Percentiles rank a stretch among this genome's conserved stretches.
These are phyloP conservation scores for Xylaria sp. DNA, from an alignment of 2,329 filamentous ascomycete genomes.

Conservation along the genomic window DNA sequence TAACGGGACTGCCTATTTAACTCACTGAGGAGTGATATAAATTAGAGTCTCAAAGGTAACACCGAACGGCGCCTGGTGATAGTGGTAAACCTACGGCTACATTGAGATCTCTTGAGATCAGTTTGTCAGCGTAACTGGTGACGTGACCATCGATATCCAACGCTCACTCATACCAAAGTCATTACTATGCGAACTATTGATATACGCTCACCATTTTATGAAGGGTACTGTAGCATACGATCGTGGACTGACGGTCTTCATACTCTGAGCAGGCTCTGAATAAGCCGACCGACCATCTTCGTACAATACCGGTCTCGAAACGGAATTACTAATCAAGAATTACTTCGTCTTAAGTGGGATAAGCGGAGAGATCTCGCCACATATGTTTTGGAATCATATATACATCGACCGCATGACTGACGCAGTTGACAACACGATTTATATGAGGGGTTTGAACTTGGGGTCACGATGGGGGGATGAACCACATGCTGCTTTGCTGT, in stretches of 20 bases:
- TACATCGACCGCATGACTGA: constrained; percentile 5
- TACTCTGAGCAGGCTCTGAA: not conserved
- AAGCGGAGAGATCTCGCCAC: not conserved
- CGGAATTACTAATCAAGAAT: too few relatives aligned
- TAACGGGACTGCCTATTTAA: not conserved
- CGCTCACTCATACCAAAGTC: not conserved
- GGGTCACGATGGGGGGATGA: not conserved
- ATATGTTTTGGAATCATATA: too few relatives aligned
- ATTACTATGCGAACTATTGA: not conserved
- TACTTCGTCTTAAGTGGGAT: not conserved
- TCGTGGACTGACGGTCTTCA: too few relatives aligned
- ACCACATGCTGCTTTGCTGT: not conserved
- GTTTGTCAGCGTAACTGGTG: not conserved
- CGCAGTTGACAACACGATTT: not conserved
- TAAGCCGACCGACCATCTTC: not conserved
- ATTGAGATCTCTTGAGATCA: not conserved
- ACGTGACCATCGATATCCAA: not conserved
- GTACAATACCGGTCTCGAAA: not conserved
- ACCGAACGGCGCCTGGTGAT: not conserved
- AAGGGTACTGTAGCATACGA: too few relatives aligned
- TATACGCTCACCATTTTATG: not conserved
- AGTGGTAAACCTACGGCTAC: not conserved
- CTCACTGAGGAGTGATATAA: not conserved
- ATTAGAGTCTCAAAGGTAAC: too few relatives aligned
- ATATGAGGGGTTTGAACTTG: not conserved